Evolutionary conservation across 148 eudicot species (phyloP).

Genomic region (Gaultheria prostrata): DNA sequence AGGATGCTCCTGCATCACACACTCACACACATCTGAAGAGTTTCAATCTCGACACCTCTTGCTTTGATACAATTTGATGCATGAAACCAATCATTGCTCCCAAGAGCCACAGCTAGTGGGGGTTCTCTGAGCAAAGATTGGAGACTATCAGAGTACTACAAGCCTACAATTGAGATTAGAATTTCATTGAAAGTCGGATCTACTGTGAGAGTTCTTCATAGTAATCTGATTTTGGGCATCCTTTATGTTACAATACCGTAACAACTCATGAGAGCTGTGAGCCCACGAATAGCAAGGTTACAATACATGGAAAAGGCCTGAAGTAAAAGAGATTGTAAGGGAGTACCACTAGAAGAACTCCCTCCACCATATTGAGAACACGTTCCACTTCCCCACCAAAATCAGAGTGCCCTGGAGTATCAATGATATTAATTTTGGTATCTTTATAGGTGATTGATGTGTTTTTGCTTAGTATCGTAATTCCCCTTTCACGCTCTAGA

Average conservation of each 20-base stretch:
- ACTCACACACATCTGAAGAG: not conserved
- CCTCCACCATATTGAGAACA: conserved; percentile 96
- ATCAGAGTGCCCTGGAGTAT: conserved; percentile 99
- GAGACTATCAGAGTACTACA: not conserved
- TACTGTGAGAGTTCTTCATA: not conserved
- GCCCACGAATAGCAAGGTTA: not conserved
- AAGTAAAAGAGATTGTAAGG: conserved; percentile 14
- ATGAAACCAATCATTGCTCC: not conserved
- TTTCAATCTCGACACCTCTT: not conserved
- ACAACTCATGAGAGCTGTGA: not conserved
- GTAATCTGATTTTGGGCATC: not conserved
- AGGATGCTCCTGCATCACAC: not conserved
- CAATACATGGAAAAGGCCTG: not conserved
- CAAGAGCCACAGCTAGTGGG: not conserved
- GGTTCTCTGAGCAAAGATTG: not conserved
- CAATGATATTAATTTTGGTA: conserved; percentile 91
- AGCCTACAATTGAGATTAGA: not conserved
- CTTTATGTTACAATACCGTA: not conserved
- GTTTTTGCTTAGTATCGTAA: conserved; percentile 95
- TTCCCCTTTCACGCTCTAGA: conserved; percentile 97
- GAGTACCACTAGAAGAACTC: conserved; percentile 88
- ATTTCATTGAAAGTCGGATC: not conserved
- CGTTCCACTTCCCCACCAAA: conserved; percentile 99
- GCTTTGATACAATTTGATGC: not conserved
- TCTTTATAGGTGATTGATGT: conserved; percentile 85